Conservation (phyloP, 1,139 yeast species). For the Magnusiomyces suaveolens region DNA sequence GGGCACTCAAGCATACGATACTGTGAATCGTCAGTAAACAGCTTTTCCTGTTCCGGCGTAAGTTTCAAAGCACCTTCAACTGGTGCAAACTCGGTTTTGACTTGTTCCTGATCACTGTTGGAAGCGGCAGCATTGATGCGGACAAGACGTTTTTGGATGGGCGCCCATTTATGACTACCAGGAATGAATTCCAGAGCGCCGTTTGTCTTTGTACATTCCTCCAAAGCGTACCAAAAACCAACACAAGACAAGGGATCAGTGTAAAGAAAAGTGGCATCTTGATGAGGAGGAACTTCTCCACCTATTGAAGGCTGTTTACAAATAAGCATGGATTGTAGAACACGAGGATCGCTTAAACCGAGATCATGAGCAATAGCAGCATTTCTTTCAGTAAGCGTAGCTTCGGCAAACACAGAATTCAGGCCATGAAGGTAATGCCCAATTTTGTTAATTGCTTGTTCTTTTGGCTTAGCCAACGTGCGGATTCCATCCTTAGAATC, state of each 20-base stretch:
- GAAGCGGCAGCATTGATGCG: constrained; percentile 30
- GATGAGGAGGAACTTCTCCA: constrained; percentile 70
- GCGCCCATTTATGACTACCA: constrained; percentile 55
- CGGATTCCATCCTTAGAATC: constrained; percentile 29
- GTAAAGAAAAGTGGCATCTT: constrained; percentile 64
- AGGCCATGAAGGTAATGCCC: constrained; percentile 67
- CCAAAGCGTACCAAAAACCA: constrained; percentile 79
- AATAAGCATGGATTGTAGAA: constrained; percentile 70
- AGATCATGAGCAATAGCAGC: constrained; percentile 45
- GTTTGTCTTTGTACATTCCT: constrained; percentile 56
- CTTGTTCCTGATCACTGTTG: constrained; percentile 21
- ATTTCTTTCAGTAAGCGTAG: constrained; percentile 47
- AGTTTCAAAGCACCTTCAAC: constrained; percentile 16
- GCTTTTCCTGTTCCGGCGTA: constrained; percentile 29
- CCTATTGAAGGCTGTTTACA: constrained; percentile 71
- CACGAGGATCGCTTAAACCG: constrained; percentile 54
- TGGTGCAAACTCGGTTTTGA: constrained; percentile 38
- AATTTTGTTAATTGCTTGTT: constrained; percentile 58
- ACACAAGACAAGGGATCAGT: constrained; percentile 64
- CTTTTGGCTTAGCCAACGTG: constrained; percentile 41
- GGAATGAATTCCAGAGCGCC: constrained; percentile 71
- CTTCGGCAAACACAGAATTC: constrained; percentile 39
- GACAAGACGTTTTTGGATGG: constrained; percentile 58
- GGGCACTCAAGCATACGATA: constrained; percentile 53
- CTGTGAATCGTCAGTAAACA: constrained; percentile 20